A percentile compares a stretch with the other conserved stretches of the same genome.
Evolutionary conservation across 1,284 basidiomycete species (phyloP).

Genomic region (Anthracocystis panici-leucophaei): DNA sequence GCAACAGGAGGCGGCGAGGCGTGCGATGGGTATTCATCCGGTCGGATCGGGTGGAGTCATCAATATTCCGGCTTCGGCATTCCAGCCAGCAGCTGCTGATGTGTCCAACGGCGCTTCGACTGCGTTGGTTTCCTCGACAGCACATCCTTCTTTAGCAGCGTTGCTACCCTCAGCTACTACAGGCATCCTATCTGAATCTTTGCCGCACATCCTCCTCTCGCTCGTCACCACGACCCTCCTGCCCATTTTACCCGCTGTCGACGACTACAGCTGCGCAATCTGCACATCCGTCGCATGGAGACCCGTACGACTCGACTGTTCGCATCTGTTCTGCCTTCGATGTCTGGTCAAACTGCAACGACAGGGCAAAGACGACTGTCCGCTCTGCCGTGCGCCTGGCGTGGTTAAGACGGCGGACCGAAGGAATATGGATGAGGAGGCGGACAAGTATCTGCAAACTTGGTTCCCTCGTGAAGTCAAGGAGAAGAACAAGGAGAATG

Average conservation of each 20-base stretch:
- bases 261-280: slow-evolving; percentile 75
- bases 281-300: slow-evolving; percentile 71
- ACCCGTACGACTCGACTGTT: slow-evolving; percentile 80
- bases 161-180: slow-evolving; percentile 60
- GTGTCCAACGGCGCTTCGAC: slow-evolving; percentile 15
- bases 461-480: slow-evolving; percentile 91
- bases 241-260: slow-evolving; percentile 84
- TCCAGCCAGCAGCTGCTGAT: slow-evolving; percentile 17
- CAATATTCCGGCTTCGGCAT: slow-evolving; percentile 34
- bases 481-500: slow-evolving; percentile 82
- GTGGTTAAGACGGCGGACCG: slow-evolving; percentile 64
- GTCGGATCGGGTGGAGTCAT: slow-evolving; percentile 45
- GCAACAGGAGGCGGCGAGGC: slow-evolving; percentile 53
- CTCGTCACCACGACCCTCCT: slow-evolving; percentile 86
- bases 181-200: slow-evolving; percentile 65
- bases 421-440: slow-evolving; percentile 79
- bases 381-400: slow-evolving; percentile 76
- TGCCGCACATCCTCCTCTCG: slow-evolving; percentile 85
- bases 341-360: slow-evolving; percentile 96
- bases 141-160: slow-evolving; percentile 61
- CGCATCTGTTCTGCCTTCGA: slow-evolving; percentile 89
- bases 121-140: slow-evolving; percentile 44
- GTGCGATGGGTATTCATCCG: slow-evolving; percentile 36
- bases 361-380: slow-evolving; percentile 81
- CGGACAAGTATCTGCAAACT: slow-evolving; percentile 86